phyloP scores from a whole-genome alignment of 352 stramenopile genomes.

The Peronospora tabacina region DNA sequence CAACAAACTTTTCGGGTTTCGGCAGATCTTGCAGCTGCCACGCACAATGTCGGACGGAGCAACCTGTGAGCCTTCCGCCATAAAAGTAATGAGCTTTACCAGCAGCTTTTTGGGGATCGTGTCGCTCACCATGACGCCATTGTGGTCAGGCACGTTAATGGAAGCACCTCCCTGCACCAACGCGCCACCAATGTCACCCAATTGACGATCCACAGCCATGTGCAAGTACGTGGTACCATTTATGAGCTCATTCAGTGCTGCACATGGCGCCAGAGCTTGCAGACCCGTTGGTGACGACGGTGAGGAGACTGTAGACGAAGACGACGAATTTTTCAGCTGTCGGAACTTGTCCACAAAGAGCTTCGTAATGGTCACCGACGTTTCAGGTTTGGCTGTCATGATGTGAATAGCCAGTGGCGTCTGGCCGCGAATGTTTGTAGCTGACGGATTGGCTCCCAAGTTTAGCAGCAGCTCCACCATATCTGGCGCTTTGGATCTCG shows the following conservation, averaged over 20 bases:
- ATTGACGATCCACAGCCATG: constrained; percentile 62
- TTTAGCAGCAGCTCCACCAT: constrained; percentile 67
- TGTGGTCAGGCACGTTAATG: constrained; percentile 80
- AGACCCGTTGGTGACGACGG: constrained; percentile 16
- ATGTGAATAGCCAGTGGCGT: constrained; percentile 82
- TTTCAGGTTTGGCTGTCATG: constrained; percentile 59
- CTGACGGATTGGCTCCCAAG: constrained; percentile 49
- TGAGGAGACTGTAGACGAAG: constrained; percentile 14
- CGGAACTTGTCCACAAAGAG: constrained; percentile 49
- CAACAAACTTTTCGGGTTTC: constrained; percentile 64
- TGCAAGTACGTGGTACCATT: constrained; percentile 81
- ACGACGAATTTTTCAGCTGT: constrained; percentile 12
- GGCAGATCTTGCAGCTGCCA: constrained; percentile 78
- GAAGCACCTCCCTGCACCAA: constrained; percentile 65
- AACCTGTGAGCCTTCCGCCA: constrained; percentile 67
- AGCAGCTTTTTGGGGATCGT: constrained; percentile 67
- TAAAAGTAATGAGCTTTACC: constrained; percentile 68
- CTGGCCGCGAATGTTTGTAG: constrained; percentile 73
- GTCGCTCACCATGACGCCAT: constrained; percentile 73
- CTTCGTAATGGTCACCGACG: constrained; percentile 37
- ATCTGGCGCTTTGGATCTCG: constrained; percentile 43
- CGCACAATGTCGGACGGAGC: constrained; percentile 46
- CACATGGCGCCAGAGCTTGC: constrained; percentile 6
- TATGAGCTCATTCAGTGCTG: constrained; percentile 54
- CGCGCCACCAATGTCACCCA: constrained; percentile 57